Base-by-base conservation (phyloP, 371 early-diverging fungal species). In the Entomophthora muscae region DNA sequence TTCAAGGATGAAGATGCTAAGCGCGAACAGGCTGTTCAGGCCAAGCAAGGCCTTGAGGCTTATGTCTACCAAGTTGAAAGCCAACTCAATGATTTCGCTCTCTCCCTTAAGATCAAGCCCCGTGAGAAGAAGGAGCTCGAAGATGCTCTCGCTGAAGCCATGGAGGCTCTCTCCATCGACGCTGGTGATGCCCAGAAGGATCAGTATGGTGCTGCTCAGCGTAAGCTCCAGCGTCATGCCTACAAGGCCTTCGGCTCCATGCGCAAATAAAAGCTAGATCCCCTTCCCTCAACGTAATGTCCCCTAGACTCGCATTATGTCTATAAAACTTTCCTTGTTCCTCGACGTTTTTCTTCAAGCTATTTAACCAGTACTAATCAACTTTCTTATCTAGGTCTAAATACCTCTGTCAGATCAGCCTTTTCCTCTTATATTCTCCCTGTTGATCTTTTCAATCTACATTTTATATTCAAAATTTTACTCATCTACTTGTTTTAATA, bases 221-320 rank as follows among this genome's bases (percentile, higher is more conserved):
- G 91, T 80, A 92, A 93, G 80, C 81, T 96, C 67, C 90, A 96
- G 81, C 83, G 85, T 71, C 76, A 78, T 67, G 80, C 81, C 70
- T 83, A 81, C 76, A 83, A 84, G 71, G 88, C 83, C 65, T 86
- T 88, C 72, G 79, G 78, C 63, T 73, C 77, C 72, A 73, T 84
- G 64, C 80, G 69, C 66, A 66, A 66, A 64, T 68, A 70, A 53
- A 67, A n/a, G n/a, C n/a, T n/a, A n/a, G n/a, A n/a, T n/a, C n/a
- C n/a, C n/a, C n/a, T n/a, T n/a, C n/a, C n/a, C n/a, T n/a, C n/a
- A n/a, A n/a, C n/a, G n/a, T n/a, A n/a, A n/a, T n/a, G n/a, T n/a
- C n/a, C n/a, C n/a, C n/a, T n/a, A n/a, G n/a, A n/a, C n/a, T n/a
- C n/a, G n/a, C n/a, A n/a, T n/a, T n/a, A n/a, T n/a, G n/a, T n/a